These are phyloP conservation scores for Porodaedalea pini DNA, from an alignment of 1,284 basidiomycete species.

Conservation along the genomic window DNA sequence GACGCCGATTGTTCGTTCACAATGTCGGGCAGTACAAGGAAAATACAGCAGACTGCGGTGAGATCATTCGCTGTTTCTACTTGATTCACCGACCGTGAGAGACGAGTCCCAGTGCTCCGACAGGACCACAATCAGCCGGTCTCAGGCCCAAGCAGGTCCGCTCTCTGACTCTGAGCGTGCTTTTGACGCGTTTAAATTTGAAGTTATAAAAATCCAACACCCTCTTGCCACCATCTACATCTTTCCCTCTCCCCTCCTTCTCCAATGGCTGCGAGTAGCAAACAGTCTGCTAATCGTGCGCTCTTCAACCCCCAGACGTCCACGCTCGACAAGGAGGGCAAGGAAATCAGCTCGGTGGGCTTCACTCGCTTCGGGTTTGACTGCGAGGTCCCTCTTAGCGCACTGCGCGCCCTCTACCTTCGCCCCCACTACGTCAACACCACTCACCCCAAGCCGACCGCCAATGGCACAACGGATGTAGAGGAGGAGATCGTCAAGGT, in stretches of 20 bases:
- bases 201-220: not conserved
- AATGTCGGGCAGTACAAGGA: not conserved
- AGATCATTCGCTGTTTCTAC: no score
- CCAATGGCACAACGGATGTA: conserved; percentile 36
- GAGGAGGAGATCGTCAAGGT: conserved; percentile 33
- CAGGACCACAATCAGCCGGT: not conserved
- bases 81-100: no score
- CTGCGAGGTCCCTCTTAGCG: conserved; percentile 74
- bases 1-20: not conserved
- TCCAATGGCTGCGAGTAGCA: conserved; percentile 13
- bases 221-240: not conserved
- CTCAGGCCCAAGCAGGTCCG: not conserved
- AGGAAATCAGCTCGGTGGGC: conserved; percentile 77
- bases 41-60: no score
- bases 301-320: conserved; percentile 40
- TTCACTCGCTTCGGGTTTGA: conserved; percentile 85
- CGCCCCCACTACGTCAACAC: conserved; percentile 71
- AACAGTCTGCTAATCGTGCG: conserved; percentile 15
- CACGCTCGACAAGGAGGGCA: conserved; percentile 68
- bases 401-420: conserved; percentile 82
- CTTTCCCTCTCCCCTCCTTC: conserved; percentile 3
- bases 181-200: not conserved
- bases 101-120: no score
- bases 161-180: not conserved
- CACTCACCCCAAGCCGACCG: conserved; percentile 35